A percentile compares a stretch with the other conserved stretches of the same genome.
phyloP scores from a whole-genome alignment of 495 filamentous ascomycete species.

The Aspergillus ostianus region DNA sequence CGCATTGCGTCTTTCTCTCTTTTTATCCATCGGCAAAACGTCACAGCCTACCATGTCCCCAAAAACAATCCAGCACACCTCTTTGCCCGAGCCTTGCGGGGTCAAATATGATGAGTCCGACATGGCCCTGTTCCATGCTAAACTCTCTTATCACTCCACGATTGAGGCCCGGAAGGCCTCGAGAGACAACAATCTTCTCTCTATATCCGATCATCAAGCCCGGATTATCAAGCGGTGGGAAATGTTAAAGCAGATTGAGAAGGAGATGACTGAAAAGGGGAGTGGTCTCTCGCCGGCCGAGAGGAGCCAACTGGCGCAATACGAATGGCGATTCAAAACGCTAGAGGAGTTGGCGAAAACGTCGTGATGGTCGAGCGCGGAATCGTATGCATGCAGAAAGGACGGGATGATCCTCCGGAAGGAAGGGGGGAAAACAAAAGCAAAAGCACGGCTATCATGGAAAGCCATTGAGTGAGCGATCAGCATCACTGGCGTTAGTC shows the following conservation, averaged over 20 bases:
- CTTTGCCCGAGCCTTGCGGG: conserved; percentile 39
- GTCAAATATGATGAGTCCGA: conserved; percentile 44
- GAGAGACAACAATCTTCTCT: conserved; percentile 34
- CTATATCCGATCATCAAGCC: conserved; percentile 39
- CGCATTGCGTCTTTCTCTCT: background rate
- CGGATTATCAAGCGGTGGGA: conserved; percentile 41
- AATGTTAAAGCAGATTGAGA: conserved; percentile 36
- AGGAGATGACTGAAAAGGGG: conserved; percentile 37
- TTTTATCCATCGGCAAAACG: background rate
- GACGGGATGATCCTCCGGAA: conserved; percentile 1
- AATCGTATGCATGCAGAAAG: conserved; percentile 9
- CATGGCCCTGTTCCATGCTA: conserved; percentile 43
- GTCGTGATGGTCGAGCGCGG: background rate
- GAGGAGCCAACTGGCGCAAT: conserved; percentile 38
- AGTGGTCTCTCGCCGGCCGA: conserved; percentile 32
- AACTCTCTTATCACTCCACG: conserved; percentile 40
- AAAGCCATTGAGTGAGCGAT: conserved; percentile 3
- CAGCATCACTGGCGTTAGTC: conserved; percentile 35
- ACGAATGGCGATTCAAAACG: conserved; percentile 39
- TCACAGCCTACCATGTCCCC: conserved; percentile 23
- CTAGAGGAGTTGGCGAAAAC: conserved; percentile 37
- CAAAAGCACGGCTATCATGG: background rate
- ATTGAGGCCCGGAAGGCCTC: conserved; percentile 38
- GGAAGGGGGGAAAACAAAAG: background rate
- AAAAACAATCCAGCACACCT: conserved; percentile 25